Evolutionary conservation across 1,284 basidiomycete genomes (phyloP).

Genomic region (Papiliotrema nemorosa): DNA sequence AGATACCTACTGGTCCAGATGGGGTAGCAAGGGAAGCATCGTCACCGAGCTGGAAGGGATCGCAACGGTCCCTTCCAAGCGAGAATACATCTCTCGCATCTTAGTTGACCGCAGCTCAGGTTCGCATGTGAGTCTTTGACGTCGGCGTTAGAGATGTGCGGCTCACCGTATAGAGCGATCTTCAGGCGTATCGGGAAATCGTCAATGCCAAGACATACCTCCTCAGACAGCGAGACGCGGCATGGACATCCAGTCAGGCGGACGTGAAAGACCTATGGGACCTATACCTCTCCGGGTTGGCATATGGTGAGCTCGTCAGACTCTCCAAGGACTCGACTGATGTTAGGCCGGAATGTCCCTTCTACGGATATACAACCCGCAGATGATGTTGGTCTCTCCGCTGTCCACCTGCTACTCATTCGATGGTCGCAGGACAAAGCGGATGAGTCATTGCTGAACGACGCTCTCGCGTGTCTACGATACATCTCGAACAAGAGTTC

Average conservation of each 20-base stretch:
- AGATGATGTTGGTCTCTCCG: constrained; percentile 30
- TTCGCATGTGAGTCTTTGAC: constrained; percentile 13
- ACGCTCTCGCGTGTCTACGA: constrained; percentile 24
- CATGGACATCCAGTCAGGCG: constrained; percentile 9
- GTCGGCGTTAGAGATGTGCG: not conserved
- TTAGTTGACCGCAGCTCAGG: constrained; percentile 5
- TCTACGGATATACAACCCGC: constrained; percentile 39
- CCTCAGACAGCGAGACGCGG: constrained; percentile 6
- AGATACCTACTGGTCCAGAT: constrained; percentile 31
- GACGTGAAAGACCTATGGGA: constrained; percentile 25
- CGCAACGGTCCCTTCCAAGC: constrained; percentile 3
- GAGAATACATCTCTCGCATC: constrained; percentile 5
- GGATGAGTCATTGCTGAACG: constrained; percentile 15
- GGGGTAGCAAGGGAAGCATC: constrained; percentile 35
- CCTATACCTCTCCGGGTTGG: constrained; percentile 28
- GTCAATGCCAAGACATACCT: constrained; percentile 26
- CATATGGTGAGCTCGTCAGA: constrained; percentile 23
- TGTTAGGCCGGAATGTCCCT: constrained; percentile 27
- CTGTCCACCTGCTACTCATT: constrained; percentile 24
- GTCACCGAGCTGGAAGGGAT: constrained; percentile 31
- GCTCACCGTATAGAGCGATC: constrained; percentile 17
- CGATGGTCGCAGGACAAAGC: constrained; percentile 13
- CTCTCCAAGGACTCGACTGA: not conserved
- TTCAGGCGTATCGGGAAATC: constrained; percentile 20
- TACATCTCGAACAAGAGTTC: constrained; percentile 26